phyloP scores from a whole-genome alignment of 345 rosid genomes.

The Eucalyptus tenuipes region DNA sequence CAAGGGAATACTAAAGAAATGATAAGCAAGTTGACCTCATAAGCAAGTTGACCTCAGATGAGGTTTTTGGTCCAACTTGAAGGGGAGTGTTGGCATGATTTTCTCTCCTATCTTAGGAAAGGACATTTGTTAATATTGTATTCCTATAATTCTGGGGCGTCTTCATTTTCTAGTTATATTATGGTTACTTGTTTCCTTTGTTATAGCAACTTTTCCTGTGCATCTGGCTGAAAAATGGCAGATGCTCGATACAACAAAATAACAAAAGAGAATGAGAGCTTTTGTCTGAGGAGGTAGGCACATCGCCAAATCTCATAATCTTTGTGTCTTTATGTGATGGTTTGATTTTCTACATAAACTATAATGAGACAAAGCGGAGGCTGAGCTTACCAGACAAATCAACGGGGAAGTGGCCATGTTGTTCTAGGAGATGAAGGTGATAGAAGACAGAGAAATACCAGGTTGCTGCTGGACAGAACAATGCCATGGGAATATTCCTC shows the following conservation, averaged over 20 bases:
- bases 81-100: too few species aligned
- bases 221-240: accelerated
- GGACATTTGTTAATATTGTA: too few species aligned
- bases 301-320: too few species aligned
- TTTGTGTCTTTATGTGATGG: too few species aligned
- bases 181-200: accelerated
- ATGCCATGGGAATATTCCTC: conserved; percentile 36
- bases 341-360: too few species aligned
- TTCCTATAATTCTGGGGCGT: accelerated
- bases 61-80: accelerated
- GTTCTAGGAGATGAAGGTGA: conserved; percentile 1
- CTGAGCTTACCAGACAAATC: conserved; percentile 2
- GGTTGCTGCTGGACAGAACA: conserved; percentile 21
- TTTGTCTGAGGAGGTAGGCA: too few species aligned
- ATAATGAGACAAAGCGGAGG: background rate
- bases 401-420: background rate
- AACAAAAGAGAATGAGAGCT: too few species aligned
- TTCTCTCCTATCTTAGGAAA: too few species aligned
- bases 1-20: too few species aligned
- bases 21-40: accelerated
- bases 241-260: too few species aligned
- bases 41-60: accelerated
- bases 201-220: too few species aligned
- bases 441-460: conserved; percentile 7
- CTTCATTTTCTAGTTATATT: too few species aligned